phyloP scores from a whole-genome alignment of 2,329 filamentous ascomycete genomes.

The Aspergillus sp. region DNA sequence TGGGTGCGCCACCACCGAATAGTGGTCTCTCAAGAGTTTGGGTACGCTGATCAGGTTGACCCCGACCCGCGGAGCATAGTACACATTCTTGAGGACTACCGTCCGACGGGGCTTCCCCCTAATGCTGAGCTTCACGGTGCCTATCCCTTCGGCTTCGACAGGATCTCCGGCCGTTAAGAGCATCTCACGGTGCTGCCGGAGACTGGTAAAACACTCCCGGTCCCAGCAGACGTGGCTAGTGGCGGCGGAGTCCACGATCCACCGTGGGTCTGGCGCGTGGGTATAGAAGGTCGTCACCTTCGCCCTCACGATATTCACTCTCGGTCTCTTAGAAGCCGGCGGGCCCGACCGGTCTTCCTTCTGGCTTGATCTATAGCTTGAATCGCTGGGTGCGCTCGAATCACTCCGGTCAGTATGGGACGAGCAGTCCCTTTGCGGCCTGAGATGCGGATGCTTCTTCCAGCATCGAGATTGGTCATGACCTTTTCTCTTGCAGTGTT shows the following conservation, averaged over 20 bases:
- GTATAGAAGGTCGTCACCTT: slow-evolving; percentile 5
- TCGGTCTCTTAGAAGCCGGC: slow-evolving; percentile 2
- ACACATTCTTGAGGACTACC: slow-evolving; percentile 3
- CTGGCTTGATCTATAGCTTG: slow-evolving; percentile 2
- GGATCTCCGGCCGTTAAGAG: background rate
- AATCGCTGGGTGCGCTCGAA: slow-evolving; percentile 5
- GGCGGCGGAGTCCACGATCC: slow-evolving; percentile 3
- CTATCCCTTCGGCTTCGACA: slow-evolving; percentile 3
- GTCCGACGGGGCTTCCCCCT: slow-evolving; percentile 1
- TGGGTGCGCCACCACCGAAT: background rate
- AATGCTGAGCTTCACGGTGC: slow-evolving; percentile 2
- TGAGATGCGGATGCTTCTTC: slow-evolving; percentile 4
- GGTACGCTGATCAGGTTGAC: background rate
- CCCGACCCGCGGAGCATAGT: background rate
- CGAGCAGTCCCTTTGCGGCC: slow-evolving; percentile 2
- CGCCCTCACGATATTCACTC: slow-evolving; percentile 1
- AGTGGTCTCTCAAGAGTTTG: background rate
- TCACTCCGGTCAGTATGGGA: background rate
- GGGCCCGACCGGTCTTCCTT: slow-evolving; percentile 3
- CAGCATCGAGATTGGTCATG: slow-evolving; percentile 3
- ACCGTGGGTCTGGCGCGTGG: slow-evolving; percentile 2
- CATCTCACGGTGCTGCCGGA: slow-evolving; percentile 4
- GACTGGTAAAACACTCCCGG: slow-evolving; percentile 3
- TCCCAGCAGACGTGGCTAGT: slow-evolving; percentile 4
- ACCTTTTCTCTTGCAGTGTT: slow-evolving; percentile 4